Evolutionary conservation across 345 rosid genomes (phyloP).

Genomic region (Fremontodendron californicum): DNA sequence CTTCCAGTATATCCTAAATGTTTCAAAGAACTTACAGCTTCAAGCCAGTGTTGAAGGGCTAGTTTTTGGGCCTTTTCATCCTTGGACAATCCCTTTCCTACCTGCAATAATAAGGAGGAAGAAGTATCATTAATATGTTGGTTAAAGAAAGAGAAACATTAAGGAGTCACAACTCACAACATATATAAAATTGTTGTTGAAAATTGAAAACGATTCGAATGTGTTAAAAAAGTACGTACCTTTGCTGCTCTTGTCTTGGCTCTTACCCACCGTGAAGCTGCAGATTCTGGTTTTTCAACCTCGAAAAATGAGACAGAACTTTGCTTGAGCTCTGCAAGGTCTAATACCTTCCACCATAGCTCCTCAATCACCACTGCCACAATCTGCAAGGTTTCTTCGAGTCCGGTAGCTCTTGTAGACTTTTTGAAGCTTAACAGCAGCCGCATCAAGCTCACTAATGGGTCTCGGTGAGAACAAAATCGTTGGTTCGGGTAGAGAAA

Average conservation of each 20-base stretch:
- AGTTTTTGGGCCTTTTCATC: constrained; percentile 87
- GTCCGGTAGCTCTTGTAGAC: constrained; percentile 90
- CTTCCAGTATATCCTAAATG: too few relatives aligned
- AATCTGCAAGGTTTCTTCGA: constrained; percentile 87
- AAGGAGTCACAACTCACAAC: background rate
- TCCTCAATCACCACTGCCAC: constrained; percentile 93
- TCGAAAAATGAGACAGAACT: constrained; percentile 62
- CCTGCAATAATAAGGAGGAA: constrained; percentile 35
- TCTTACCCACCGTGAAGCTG: constrained; percentile 85
- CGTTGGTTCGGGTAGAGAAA: constrained; percentile 48
- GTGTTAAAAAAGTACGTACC: constrained; percentile 30
- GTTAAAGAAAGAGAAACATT: background rate
- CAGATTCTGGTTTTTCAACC: constrained; percentile 67
- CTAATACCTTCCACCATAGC: constrained; percentile 93
- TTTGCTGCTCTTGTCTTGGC: constrained; percentile 92
- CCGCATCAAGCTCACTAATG: constrained; percentile 66
- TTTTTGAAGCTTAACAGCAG: constrained; percentile 86
- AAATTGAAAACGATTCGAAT: background rate
- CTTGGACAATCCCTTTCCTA: constrained; percentile 82
- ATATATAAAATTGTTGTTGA: background rate
- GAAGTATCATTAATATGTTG: background rate
- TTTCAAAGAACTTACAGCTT: constrained; percentile 63
- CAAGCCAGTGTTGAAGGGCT: constrained; percentile 93
- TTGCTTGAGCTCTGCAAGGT: constrained; percentile 62
- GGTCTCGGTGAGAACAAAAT: constrained; percentile 65